Percentiles rank a stretch among this genome's conserved stretches.
Conservation (phyloP, 2,329 filamentous ascomycete genomes). For the Davidsoniella neocaledoniae region DNA sequence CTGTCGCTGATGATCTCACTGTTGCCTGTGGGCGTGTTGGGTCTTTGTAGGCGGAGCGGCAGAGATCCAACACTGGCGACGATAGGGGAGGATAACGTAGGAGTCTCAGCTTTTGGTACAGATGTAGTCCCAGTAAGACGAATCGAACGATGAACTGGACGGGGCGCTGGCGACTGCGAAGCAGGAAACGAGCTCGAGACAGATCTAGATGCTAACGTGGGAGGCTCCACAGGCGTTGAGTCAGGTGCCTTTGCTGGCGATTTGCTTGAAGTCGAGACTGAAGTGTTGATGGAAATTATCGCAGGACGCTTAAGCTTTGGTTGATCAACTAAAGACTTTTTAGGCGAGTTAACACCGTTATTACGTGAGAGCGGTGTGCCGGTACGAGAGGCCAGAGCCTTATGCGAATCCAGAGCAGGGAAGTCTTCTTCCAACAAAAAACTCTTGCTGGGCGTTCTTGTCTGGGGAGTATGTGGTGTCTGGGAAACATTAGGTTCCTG, state of each 20-base stretch:
- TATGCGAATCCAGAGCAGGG: slow-evolving; percentile 20
- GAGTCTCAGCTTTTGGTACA: slow-evolving; percentile 13
- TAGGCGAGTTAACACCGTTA: not conserved
- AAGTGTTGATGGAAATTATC: slow-evolving; percentile 1
- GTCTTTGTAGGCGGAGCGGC: slow-evolving; percentile 27
- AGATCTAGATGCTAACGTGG: not conserved
- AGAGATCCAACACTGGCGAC: not conserved
- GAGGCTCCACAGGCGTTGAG: not conserved
- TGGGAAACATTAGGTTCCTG: slow-evolving; percentile 18
- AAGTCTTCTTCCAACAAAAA: slow-evolving; percentile 45
- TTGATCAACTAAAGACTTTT: slow-evolving; percentile 5
- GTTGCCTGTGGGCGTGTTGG: slow-evolving; percentile 44
- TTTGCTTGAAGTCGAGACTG: not conserved
- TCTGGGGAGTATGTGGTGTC: slow-evolving; percentile 16
- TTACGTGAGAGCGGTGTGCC: not conserved
- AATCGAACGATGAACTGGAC: slow-evolving; percentile 5
- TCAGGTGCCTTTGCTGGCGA: not conserved
- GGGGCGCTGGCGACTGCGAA: slow-evolving; percentile 4
- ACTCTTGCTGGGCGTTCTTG: slow-evolving; percentile 14
- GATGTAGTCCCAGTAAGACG: slow-evolving; percentile 4
- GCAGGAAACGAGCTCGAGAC: not conserved
- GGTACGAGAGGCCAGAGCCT: not conserved
- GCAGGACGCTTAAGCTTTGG: slow-evolving; percentile 5
- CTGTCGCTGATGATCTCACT: slow-evolving; percentile 66
- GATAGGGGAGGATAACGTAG: slow-evolving; percentile 27